These are phyloP conservation scores for Ambrosia artemisiifolia DNA, from an alignment of 129 eudicot species.

Conservation along the genomic window DNA sequence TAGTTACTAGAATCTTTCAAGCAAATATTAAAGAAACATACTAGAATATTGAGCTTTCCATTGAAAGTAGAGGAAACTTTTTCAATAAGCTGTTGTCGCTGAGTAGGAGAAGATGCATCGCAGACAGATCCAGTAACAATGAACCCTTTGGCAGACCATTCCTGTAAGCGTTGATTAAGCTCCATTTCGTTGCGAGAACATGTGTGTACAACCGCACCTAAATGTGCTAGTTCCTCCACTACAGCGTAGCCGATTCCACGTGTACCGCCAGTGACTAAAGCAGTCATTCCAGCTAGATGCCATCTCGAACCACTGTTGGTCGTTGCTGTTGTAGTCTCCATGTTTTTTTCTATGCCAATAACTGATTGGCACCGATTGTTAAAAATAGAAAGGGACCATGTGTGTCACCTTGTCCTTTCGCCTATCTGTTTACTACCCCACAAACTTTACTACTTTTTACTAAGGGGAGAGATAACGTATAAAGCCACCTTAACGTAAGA, in stretches of 20 bases:
- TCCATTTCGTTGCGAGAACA: conserved; percentile 76
- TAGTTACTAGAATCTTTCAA: neutral
- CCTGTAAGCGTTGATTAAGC: conserved; percentile 56
- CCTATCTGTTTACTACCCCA: no score
- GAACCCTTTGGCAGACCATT: conserved; percentile 68
- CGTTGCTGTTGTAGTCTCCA: conserved; percentile 12
- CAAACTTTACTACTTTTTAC: no score
- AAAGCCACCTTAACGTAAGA: no score
- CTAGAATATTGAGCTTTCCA: conserved; percentile 86
- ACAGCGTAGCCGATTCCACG: conserved; percentile 84
- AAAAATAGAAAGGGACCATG: no score
- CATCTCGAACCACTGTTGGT: conserved; percentile 38
- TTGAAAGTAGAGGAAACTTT: conserved; percentile 54
- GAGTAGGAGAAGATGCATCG: conserved; percentile 51
- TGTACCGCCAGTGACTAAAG: conserved; percentile 93
- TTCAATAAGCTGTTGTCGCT: conserved; percentile 56
- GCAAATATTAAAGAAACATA: conserved; percentile 29
- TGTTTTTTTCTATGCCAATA: neutral
- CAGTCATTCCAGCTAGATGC: conserved; percentile 76
- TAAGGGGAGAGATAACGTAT: no score
- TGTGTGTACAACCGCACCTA: conserved; percentile 74
- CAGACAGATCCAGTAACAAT: conserved; percentile 73
- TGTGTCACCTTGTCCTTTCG: no score
- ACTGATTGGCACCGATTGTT: no score
- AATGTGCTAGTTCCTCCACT: conserved; percentile 77